Conservation (phyloP, 441 rosid species). For the Eruca vesicaria region DNA sequence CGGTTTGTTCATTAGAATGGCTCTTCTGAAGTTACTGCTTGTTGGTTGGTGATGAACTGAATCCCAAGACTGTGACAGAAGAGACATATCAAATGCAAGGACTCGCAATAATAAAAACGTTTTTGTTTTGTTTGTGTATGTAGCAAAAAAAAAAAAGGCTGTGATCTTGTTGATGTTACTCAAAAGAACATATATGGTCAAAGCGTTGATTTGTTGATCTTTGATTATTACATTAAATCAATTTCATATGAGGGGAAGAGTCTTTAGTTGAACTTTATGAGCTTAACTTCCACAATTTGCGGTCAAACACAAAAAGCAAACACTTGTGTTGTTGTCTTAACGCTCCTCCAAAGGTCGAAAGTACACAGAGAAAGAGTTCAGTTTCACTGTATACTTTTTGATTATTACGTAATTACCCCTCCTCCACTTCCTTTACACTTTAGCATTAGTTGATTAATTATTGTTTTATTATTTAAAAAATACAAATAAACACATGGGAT, state of each 20-base stretch:
- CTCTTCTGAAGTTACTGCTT: slow-evolving; percentile 82
- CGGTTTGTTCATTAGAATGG: slow-evolving; percentile 94
- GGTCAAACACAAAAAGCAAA: slow-evolving; percentile 7
- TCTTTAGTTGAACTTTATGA: slow-evolving; percentile 1
- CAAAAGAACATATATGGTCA: slow-evolving; percentile 5
- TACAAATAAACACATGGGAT: slow-evolving; percentile 27
- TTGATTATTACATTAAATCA: background rate
- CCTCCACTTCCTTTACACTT: background rate
- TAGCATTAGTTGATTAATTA: background rate
- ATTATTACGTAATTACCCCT: slow-evolving; percentile 17
- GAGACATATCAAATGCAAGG: background rate
- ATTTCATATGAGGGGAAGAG: background rate
- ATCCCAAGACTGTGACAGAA: slow-evolving; percentile 5
- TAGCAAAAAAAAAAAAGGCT: slow-evolving; percentile 5
- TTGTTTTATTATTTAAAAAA: background rate
- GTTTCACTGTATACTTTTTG: slow-evolving; percentile 6
- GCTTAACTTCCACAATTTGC: background rate
- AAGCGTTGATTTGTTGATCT: slow-evolving; percentile 14
- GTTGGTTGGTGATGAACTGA: slow-evolving; percentile 58
- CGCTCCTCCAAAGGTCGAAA: background rate
- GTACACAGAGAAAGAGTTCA: background rate
- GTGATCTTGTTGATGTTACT: slow-evolving; percentile 14
- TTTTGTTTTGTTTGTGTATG: background rate
- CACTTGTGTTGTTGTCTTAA: slow-evolving; percentile 6
- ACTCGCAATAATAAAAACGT: slow-evolving; percentile 2